A percentile compares a stretch with the other conserved stretches of the same genome.
phyloP scores from a whole-genome alignment of 768 basidiomycete genomes.

The Mycena belliarum region DNA sequence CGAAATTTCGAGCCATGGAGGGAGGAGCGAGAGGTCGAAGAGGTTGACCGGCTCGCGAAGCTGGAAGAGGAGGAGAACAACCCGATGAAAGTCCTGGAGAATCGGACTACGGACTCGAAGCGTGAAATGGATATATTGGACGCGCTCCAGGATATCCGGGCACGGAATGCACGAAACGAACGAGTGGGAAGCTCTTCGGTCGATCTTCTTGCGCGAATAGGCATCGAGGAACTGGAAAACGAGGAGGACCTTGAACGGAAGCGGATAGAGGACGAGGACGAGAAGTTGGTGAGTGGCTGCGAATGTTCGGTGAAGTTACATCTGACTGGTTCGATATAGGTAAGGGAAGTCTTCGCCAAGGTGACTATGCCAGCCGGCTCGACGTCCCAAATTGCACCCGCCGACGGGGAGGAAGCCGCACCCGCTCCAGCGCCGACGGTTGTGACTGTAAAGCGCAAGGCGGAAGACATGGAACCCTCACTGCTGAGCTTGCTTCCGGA shows the following conservation, averaged over 20 bases:
- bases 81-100: conserved; percentile 96
- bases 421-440: conserved; percentile 26
- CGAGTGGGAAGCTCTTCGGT: conserved; percentile 68
- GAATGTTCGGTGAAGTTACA: too few species aligned
- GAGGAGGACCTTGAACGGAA: conserved; percentile 73
- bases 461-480: conserved; percentile 75
- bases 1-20: conserved; percentile 98
- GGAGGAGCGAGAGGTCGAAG: conserved; percentile 74
- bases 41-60: conserved; percentile 82
- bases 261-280: conserved; percentile 87
- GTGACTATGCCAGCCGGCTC: conserved; percentile 46
- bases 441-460: conserved; percentile 86
- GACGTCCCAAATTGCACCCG: conserved; percentile 20
- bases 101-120: conserved; percentile 88
- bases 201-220: conserved; percentile 65
- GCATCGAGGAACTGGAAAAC: conserved; percentile 69
- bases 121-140: conserved; percentile 99
- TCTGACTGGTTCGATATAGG: too few species aligned
- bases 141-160: conserved; percentile 89
- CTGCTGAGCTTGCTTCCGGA: conserved; percentile 69
- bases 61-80: conserved; percentile 93
- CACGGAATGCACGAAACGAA: conserved; percentile 86
- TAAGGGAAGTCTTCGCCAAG: conserved; percentile 86
- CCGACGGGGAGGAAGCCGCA: conserved; percentile 21
- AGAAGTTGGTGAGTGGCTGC: too few species aligned